Evolutionary conservation across 192 early-diverging fungal genomes (phyloP), one percentile per base, ranked within the genome.

Genomic region (Lobosporangium transversale): DNA sequence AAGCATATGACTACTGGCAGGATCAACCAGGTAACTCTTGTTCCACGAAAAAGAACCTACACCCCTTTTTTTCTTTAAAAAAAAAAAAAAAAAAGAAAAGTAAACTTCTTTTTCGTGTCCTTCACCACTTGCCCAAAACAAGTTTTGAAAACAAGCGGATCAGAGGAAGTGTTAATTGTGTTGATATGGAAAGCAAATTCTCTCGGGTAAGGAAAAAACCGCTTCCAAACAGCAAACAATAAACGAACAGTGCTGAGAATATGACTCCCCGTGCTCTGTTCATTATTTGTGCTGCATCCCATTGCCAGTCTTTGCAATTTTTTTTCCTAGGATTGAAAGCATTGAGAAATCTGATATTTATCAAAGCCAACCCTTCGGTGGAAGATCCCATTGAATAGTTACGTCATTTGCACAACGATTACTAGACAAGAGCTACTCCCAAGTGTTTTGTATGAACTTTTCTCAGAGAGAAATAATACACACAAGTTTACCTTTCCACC

Each of bases 1-100:
- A 89, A 88, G 88, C 86, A 88, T 86, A 86, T 89, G 85, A 88
- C 85, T 89, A 89, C 88, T 89, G 86, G 88, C 86, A 88, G 85
- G 88, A 89, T 89, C 86, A 89, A 89, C 88, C 88, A 87, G 88
- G 83, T 87, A 89, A 78, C 81, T 79, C 65, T 68, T 54, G 35
- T 76, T n/a, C n/a, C n/a, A n/a, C n/a, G n/a, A 54, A 68, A 59
- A 59, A 47, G 45, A 26, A 55, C 23, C 9, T 3, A 50, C 17
- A 9, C 10, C 40, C 9, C 40, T 12, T 9, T 27, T 21, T n/a
- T n/a, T n/a, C n/a, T n/a, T n/a, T n/a, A n/a, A n/a, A n/a, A n/a
- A n/a, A n/a, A n/a, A n/a, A n/a, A 50, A 50, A 3, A 58, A n/a
- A 11, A 32, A 29, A 32, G 37, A 27, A 37, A 32, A 20, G n/a